phyloP scores from a whole-genome alignment of 129 eudicot genomes.

The Tanacetum coccineum region DNA sequence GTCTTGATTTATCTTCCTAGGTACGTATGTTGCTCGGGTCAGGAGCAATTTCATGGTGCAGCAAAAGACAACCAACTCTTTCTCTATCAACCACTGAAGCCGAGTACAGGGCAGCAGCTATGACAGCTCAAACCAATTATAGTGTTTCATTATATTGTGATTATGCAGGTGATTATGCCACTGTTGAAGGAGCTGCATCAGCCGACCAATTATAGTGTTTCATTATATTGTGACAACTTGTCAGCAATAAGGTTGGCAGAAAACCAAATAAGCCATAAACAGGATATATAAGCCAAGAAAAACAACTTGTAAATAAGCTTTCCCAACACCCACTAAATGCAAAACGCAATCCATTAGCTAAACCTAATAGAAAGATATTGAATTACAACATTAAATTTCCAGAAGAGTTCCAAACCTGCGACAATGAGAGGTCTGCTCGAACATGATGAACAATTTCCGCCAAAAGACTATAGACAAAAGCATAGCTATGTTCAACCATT shows the following conservation, averaged over 20 bases:
- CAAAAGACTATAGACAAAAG: no score
- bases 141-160: no score
- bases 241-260: neutral
- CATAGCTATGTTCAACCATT: no score
- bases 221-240: neutral
- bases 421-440: conserved; percentile 77
- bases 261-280: neutral
- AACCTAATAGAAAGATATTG: neutral
- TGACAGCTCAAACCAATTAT: neutral
- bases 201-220: neutral
- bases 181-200: neutral
- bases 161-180: neutral
- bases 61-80: conserved; percentile 7
- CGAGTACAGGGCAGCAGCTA: neutral
- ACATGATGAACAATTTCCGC: conserved; percentile 99
- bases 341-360: neutral
- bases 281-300: no score
- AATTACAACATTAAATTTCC: neutral
- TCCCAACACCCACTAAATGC: no score
- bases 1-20: no score
- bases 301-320: no score
- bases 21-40: no score
- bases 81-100: neutral
- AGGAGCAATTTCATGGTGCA: conserved; percentile 12
- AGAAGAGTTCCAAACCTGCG: conserved; percentile 57